These are phyloP conservation scores for Parietaria judaica DNA, from an alignment of 306 rosid genomes.

Conservation along the genomic window DNA sequence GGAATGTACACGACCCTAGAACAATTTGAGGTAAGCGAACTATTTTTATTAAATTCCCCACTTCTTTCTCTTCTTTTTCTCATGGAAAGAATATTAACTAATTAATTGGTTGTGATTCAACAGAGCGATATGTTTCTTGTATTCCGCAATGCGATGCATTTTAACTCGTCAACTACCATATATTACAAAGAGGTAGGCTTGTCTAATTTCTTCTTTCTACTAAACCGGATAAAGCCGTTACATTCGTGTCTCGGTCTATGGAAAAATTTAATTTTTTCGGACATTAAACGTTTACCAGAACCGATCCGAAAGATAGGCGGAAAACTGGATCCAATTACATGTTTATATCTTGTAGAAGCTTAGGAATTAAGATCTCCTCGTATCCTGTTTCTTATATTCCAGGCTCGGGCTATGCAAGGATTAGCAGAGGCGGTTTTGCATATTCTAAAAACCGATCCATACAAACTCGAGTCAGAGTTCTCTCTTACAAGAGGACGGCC, in stretches of 20 bases:
- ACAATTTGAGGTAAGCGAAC: slow-evolving; percentile 30
- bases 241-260: too few relatives aligned
- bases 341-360: neutral
- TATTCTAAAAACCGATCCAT: slow-evolving; percentile 23
- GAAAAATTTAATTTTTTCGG: too few relatives aligned
- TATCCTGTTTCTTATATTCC: neutral
- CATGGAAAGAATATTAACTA: neutral
- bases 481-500: slow-evolving; percentile 10
- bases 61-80: neutral
- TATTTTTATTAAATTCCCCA: neutral
- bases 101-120: slow-evolving; percentile 1
- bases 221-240: too few relatives aligned
- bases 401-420: slow-evolving; percentile 26
- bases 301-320: neutral
- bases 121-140: slow-evolving; percentile 26
- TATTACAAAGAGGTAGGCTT: slow-evolving; percentile 24
- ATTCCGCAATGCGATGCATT: slow-evolving; percentile 27
- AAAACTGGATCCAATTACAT: too few relatives aligned
- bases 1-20: slow-evolving; percentile 23
- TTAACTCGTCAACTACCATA: slow-evolving; percentile 24
- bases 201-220: neutral
- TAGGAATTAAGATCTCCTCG: neutral
- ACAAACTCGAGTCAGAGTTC: slow-evolving; percentile 9
- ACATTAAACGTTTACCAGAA: too few relatives aligned
- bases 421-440: slow-evolving; percentile 18